Evolutionary conservation across 2,329 filamentous ascomycete species (phyloP).

Genomic region (Biscogniauxia sp.): DNA sequence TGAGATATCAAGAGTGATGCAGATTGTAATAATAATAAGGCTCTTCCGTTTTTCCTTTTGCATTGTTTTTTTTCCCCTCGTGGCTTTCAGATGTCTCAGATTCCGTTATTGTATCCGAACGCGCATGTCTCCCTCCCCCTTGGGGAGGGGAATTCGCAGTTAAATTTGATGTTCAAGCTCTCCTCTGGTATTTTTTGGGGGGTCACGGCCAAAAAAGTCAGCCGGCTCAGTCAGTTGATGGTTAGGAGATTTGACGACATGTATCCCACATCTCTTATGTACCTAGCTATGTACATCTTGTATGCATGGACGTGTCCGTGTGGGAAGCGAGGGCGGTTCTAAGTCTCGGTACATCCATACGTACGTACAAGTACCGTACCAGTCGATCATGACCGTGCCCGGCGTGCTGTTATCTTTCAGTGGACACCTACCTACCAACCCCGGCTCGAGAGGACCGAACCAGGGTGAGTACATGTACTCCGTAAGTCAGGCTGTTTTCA

Average conservation of each 20-base stretch:
- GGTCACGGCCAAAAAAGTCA: too few species aligned
- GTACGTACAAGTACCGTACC: slow-evolving; percentile 5
- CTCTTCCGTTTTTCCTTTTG: background rate
- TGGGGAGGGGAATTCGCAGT: background rate
- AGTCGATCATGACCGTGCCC: slow-evolving; percentile 7
- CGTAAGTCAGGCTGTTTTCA: slow-evolving; percentile 21
- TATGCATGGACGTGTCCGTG: background rate
- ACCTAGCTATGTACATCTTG: background rate
- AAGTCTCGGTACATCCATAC: slow-evolving; percentile 1
- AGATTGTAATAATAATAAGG: background rate
- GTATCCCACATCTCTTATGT: background rate
- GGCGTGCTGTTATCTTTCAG: slow-evolving; percentile 2
- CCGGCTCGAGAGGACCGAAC: slow-evolving; percentile 12
- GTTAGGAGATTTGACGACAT: background rate
- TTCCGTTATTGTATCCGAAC: background rate
- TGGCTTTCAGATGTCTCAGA: background rate
- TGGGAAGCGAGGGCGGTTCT: background rate
- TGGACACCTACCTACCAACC: slow-evolving; percentile 2
- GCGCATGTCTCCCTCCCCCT: background rate
- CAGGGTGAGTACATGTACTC: slow-evolving; percentile 19
- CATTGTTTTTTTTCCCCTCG: background rate
- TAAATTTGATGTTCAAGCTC: background rate
- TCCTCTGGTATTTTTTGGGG: too few species aligned
- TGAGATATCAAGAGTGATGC: background rate
- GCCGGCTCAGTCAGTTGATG: background rate